Evolutionary conservation across 345 rosid genomes (phyloP).

Genomic region (Corymbia maculata): DNA sequence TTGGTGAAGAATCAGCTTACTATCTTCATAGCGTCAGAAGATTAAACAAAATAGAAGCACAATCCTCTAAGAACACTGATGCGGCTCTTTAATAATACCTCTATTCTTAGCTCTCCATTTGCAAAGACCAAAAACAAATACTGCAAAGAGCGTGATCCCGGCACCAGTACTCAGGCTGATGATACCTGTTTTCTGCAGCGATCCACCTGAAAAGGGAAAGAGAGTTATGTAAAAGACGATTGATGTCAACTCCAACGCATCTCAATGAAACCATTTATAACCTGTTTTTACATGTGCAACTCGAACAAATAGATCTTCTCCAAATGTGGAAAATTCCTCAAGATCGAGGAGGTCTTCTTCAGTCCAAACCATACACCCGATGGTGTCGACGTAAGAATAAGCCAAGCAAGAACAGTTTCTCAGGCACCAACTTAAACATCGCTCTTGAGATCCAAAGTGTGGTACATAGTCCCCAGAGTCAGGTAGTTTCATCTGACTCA

Average conservation of each 20-base stretch:
- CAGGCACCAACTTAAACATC: constrained; percentile 10
- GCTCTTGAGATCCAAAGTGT: not conserved
- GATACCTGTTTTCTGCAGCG: not conserved
- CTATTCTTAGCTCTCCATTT: not conserved
- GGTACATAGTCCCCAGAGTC: not conserved
- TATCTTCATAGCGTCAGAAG: not conserved
- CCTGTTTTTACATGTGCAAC: not conserved
- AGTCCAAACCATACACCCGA: constrained; percentile 3
- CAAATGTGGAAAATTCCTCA: not conserved
- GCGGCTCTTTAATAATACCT: not conserved
- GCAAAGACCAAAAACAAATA: not conserved
- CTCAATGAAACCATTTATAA: not conserved
- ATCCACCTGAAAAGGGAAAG: not conserved
- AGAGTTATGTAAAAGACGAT: not conserved
- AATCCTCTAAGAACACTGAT: not conserved
- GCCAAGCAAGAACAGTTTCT: constrained; percentile 6
- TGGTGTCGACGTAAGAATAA: not conserved
- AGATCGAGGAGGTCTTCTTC: not conserved
- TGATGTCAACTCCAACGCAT: not conserved
- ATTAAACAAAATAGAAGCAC: not conserved
- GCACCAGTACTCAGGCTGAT: not conserved
- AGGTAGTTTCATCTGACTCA: not conserved
- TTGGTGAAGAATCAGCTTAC: not conserved
- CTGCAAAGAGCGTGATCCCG: not conserved
- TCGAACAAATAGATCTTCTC: not conserved